phyloP scores from a whole-genome alignment of 192 early-diverging fungal species.

The Linnemannia schmuckeri region DNA sequence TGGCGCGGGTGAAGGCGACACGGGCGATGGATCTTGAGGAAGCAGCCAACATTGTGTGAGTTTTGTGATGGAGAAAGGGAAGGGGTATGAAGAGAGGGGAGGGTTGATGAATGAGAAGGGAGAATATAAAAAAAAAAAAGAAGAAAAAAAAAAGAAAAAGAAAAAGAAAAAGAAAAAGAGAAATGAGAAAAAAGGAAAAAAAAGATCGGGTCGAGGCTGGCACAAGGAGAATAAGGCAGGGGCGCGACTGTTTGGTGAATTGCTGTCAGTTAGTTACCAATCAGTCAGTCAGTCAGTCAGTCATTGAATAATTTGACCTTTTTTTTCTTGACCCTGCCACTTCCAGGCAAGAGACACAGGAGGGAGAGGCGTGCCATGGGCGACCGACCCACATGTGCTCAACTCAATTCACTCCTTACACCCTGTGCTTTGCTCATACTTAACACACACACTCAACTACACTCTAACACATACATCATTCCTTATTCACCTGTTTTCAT shows the following conservation, averaged over 20 bases:
- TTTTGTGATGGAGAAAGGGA: not conserved
- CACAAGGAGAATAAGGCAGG: not conserved
- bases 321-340: not conserved
- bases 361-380: too few relatives aligned
- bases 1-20: conserved; percentile 49
- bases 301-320: not conserved
- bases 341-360: too few relatives aligned
- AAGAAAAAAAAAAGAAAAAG: not conserved
- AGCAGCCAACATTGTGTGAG: conserved; percentile 47
- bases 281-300: too few relatives aligned
- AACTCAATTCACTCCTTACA: too few relatives aligned
- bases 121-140: not conserved
- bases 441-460: too few relatives aligned
- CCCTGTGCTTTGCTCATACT: too few relatives aligned
- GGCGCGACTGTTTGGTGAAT: not conserved
- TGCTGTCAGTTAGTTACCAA: too few relatives aligned
- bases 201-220: not conserved
- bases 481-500: not conserved
- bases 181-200: not conserved
- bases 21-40: conserved; percentile 48
- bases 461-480: too few relatives aligned
- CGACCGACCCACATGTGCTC: not conserved
- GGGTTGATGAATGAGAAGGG: not conserved
- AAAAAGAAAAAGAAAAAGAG: not conserved
- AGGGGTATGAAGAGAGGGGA: conserved; percentile 8